Evolutionary conservation across 2,329 filamentous ascomycete species (phyloP).

Genomic region (Pseudonectria foliicola): DNA sequence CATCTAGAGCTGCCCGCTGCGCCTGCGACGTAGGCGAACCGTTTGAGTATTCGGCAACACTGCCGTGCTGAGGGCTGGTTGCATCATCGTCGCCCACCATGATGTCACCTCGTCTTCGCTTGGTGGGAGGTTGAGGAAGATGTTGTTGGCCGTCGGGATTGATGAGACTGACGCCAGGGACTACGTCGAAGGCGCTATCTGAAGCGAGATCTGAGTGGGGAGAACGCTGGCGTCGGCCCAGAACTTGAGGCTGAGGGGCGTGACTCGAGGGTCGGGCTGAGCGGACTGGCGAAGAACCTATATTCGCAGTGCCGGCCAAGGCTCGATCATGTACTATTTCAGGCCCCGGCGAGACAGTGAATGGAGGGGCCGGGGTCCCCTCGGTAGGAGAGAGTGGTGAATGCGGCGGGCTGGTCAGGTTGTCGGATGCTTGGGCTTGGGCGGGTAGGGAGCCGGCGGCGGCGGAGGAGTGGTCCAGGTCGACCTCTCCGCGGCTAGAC

Average conservation of each 20-base stretch:
- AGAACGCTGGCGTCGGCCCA: slow-evolving; percentile 50
- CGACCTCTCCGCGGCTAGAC: slow-evolving; percentile 33
- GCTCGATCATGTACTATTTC: slow-evolving; percentile 19
- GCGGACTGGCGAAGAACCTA: slow-evolving; percentile 31
- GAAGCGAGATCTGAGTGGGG: slow-evolving; percentile 26
- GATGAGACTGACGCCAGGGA: slow-evolving; percentile 15
- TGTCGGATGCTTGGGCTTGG: slow-evolving; percentile 48
- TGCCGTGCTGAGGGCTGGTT: slow-evolving; percentile 48
- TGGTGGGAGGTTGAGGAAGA: slow-evolving; percentile 22
- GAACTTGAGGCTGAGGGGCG: slow-evolving; percentile 29
- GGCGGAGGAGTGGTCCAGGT: slow-evolving; percentile 33
- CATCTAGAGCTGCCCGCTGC: slow-evolving; percentile 15
- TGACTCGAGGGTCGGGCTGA: slow-evolving; percentile 18
- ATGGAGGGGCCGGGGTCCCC: slow-evolving; percentile 34
- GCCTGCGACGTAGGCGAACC: slow-evolving; percentile 32
- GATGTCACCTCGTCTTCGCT: slow-evolving; percentile 51
- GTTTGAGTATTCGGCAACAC: slow-evolving; percentile 31
- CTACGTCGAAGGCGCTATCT: slow-evolving; percentile 26
- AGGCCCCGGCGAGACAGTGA: slow-evolving; percentile 17
- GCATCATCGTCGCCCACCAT: slow-evolving; percentile 58
- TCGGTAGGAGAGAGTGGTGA: slow-evolving; percentile 41
- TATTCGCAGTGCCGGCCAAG: slow-evolving; percentile 31
- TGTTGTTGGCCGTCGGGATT: slow-evolving; percentile 6
- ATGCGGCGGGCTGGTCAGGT: slow-evolving; percentile 52
- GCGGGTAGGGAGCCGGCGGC: slow-evolving; percentile 25